Base-by-base conservation (phyloP, 192 early-diverging fungal genomes). In the Dimargaris cristalligena region DNA sequence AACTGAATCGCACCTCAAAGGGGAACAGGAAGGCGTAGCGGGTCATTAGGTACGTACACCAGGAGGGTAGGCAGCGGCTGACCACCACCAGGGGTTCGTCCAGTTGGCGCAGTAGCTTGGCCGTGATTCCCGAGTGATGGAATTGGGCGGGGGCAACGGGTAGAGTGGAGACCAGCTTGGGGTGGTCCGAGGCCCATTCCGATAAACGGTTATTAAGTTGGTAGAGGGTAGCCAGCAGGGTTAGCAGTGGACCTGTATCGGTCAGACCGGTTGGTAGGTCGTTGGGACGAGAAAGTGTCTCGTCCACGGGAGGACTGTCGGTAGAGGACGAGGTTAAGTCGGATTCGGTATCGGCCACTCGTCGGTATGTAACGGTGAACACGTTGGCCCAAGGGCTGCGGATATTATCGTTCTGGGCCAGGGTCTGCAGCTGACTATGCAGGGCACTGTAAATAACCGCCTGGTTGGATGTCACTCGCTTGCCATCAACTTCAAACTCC, bases 51-150 rank as follows among this genome's bases (percentile, higher is more conserved):
- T 72, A 60, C 25, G 73, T 63, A 30, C 81, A 79, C 92, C 92
- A 97, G 30, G 55, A 34, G 0, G 92, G 93, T 23, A 92, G 67
- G 34, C 88, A 83, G 0, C 74, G 63, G 58, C 85, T 86, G 2
- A 87, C 91, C 0, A 93, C 90, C 62, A 93, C 85, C 31, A 97
- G 74, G 2, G 90, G 85, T 57, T 94, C 90, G 60, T 89, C 84
- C 30, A 97, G 60, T 62, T 97, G 93, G 4, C 89, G 79, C 20
- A 75, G 80, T 34, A 93, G 65, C 65, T 95, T 97, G 44, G 89
- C 84, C 0, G 87, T 77, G 28, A 97, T 62, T 62, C 88, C 88
- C 59, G 72, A 77, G 66, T 91, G 94, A 64, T 81, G 56, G 68
- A 93, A 94, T 31, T 70, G 33, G 22, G 22, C 26, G 26, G 49